Percentiles rank a stretch among this genome's conserved stretches.
These are phyloP conservation scores for Annona squamosa DNA, from an alignment of 164 flowering plant genomes.

Conservation along the genomic window DNA sequence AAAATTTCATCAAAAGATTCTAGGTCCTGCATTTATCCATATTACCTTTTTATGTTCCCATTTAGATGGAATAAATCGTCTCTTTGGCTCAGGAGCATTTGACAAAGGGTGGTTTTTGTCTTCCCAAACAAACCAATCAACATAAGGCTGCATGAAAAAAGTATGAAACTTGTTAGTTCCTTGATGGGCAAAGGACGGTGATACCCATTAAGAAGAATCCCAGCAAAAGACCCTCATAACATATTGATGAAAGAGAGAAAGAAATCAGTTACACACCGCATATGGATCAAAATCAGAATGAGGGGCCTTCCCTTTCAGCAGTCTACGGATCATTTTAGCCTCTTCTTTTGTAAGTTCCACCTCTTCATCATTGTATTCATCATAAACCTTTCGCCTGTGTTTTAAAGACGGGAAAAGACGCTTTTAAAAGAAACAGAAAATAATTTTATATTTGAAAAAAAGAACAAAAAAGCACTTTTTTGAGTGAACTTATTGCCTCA, in stretches of 20 bases:
- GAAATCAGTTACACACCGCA: constrained; percentile 10
- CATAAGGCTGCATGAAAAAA: constrained; percentile 52
- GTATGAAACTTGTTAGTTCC: background rate
- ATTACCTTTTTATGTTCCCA: constrained; percentile 81
- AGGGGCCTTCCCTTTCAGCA: constrained; percentile 81
- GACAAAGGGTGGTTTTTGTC: constrained; percentile 76
- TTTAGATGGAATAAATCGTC: constrained; percentile 89
- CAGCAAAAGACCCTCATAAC: background rate
- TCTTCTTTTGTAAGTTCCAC: constrained; percentile 75
- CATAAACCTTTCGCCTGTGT: constrained; percentile 70
- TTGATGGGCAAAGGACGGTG: background rate
- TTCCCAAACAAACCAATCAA: constrained; percentile 83
- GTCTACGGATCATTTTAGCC: constrained; percentile 35
- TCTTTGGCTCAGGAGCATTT: constrained; percentile 94
- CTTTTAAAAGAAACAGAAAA: background rate
- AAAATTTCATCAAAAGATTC: background rate
- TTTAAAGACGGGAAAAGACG: background rate
- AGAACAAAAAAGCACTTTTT: no score
- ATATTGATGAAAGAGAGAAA: background rate
- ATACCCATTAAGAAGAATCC: background rate
- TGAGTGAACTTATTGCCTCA: no score
- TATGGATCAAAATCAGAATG: constrained; percentile 80
- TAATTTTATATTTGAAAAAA: no score
- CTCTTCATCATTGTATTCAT: constrained; percentile 86
- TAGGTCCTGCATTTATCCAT: background rate